Evolutionary conservation across 441 rosid species (phyloP), one percentile per base, ranked within the genome.

Genomic region (Dalechampia spathulata): DNA sequence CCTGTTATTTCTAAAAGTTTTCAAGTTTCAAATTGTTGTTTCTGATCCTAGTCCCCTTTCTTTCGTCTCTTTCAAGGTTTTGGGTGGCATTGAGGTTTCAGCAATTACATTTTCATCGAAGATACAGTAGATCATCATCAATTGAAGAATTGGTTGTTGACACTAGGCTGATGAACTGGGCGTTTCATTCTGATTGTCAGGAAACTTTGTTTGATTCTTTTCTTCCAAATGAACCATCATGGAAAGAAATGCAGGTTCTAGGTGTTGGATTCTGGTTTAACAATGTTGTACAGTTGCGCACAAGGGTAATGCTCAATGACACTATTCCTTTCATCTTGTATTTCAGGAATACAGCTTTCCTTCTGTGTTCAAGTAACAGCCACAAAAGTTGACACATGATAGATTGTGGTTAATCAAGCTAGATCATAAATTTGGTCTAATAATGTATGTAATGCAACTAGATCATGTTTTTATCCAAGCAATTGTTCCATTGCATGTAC

Each of bases 191-290:
- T 63, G 99, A 86, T 63, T 88, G 90, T 72, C 95, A 83, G 72
- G 99, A 92, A 75, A 76, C 66, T 67, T 72, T 92, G 64, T 69
- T 84, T 62, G 68, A 48, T 60, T 76, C 84, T 66, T 63, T 83
- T 74, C 81, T 92, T 51, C 82, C 90, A 25, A 75, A 59, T 72
- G 96, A 89, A 66, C 75, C 94, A 68, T 74, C 94, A 34, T 92
- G 99, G 99, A 77, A 76, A 71, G 95, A 85, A 77, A 83, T 88
- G 87, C 83, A 75, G 58, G 70, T 76, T 55, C 75, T 86, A 75
- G 99, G 96, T 44, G 75, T 85, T 76, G 99, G 99, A 72, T 85
- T 76, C 72, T 92, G 99, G 99, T 86, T 81, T 60, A 75, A 80
- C 53, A 73, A 86, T 74, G 73, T 55, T 63, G 73, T 81, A 67